These are phyloP conservation scores for Melanogaster broomeanus DNA, from an alignment of 768 basidiomycete species.

Conservation along the genomic window DNA sequence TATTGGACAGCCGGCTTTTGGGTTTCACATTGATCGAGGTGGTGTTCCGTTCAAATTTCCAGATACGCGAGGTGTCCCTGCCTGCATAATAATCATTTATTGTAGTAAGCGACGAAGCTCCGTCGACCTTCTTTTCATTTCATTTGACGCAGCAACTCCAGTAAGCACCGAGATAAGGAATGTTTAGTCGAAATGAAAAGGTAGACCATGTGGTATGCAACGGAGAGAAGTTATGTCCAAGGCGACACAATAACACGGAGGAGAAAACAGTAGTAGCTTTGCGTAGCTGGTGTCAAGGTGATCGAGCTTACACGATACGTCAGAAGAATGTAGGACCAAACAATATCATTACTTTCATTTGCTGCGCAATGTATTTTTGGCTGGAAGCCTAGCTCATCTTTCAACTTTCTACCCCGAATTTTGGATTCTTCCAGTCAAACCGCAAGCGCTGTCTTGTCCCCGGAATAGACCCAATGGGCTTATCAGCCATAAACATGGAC, in stretches of 20 bases:
- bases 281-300: slow-evolving; percentile 6
- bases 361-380: slow-evolving; percentile 12
- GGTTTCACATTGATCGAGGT: slow-evolving; percentile 13
- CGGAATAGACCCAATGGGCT: slow-evolving; percentile 7
- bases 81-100: slow-evolving; percentile 23
- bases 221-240: slow-evolving; percentile 7
- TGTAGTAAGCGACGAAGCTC: slow-evolving; percentile 24
- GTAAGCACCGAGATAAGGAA: not conserved
- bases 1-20: slow-evolving; percentile 12
- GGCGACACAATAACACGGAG: slow-evolving; percentile 20
- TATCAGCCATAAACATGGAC: not conserved
- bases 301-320: slow-evolving; percentile 6
- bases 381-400: not conserved
- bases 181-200: not conserved
- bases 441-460: slow-evolving; percentile 4
- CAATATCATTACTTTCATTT: not conserved
- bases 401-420: not conserved
- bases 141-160: not conserved
- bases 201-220: slow-evolving; percentile 1
- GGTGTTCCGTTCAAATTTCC: slow-evolving; percentile 21
- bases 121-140: slow-evolving; percentile 19
- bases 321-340: slow-evolving; percentile 1
- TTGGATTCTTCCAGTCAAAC: slow-evolving; percentile 23
- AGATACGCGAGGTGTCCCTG: slow-evolving; percentile 27
- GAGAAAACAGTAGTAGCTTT: slow-evolving; percentile 19